These are phyloP conservation scores for Corchorus olitorius DNA, from an alignment of 345 rosid genomes.

Conservation along the genomic window DNA sequence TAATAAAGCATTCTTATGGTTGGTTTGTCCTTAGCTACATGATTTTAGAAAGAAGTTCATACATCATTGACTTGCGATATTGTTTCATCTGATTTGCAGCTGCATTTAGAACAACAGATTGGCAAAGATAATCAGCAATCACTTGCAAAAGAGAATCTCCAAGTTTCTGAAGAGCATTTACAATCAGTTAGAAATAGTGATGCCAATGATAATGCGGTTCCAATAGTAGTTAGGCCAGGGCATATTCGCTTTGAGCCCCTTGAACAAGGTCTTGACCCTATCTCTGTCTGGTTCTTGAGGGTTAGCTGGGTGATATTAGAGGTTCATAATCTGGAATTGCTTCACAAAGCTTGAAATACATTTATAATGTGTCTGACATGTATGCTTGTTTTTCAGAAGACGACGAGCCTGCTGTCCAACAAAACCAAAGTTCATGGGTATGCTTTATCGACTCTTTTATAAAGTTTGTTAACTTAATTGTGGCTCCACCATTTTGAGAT, in stretches of 20 bases:
- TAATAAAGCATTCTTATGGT: neutral
- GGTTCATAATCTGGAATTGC: neutral
- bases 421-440: conserved; percentile 58
- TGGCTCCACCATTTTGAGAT: neutral
- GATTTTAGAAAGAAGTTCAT: neutral
- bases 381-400: conserved; percentile 46
- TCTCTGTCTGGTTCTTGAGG: conserved; percentile 10
- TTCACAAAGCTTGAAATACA: neutral
- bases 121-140: conserved; percentile 39
- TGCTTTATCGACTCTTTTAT: conserved; percentile 24
- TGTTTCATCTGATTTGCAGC: conserved; percentile 37
- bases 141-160: conserved; percentile 34
- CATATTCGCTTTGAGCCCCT: conserved; percentile 85
- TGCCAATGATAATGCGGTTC: conserved; percentile 56
- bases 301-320: conserved; percentile 12
- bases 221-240: conserved; percentile 83
- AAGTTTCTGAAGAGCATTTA: conserved; percentile 35
- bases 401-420: conserved; percentile 42
- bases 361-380: conserved; percentile 21
- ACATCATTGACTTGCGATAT: conserved; percentile 19
- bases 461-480: neutral
- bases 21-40: neutral
- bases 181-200: conserved; percentile 35
- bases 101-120: conserved; percentile 38
- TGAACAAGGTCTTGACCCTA: conserved; percentile 47